Base-by-base conservation (phyloP, 73 alveolate species). In the Tetrahymena borealis region DNA sequence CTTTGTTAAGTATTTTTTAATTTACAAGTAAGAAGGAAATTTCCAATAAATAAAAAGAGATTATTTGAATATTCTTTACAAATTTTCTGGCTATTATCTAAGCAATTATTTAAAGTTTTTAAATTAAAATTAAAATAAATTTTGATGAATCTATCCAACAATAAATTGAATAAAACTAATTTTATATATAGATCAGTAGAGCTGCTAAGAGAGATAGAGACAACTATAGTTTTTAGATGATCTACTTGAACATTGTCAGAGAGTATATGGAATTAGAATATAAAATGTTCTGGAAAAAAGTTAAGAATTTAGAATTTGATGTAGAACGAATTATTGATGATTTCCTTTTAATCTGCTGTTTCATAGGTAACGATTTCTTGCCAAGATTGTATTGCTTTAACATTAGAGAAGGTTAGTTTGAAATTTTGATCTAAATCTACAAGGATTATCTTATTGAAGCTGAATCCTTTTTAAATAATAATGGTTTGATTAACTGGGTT, bases 331-430 rank as follows among this genome's bases (percentile, higher is more conserved):
- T 98, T 78, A 98, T 98, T 20, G 99, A 98, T 96, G 99, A 98
- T 95, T 98, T 98, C 92, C 97, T 98, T n/a, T 97, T 98, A 97
- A 95, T 98, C 40, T 98, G 99, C 95, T 98, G 98, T 96, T 98
- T 98, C 94, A 97, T 98, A 31, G 99, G 99, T 78, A 98, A 98
- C 95, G 99, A 98, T 93, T 98, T 98, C 94, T 94, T 98, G 31
- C 99, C 99, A 2, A 95, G 99, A 90, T 94, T 98, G 92, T 96
- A 96, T 94, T 96, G 99, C 10, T 96, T 98, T 24, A 98, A 97
- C 85, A 98, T 98, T 35, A 96, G 97, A 78, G 98, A 98, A 78
- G 99, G 99, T 4, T 95, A 99, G 15, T 93, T 98, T 85, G 99
- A 98, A 94, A 91, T 95, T 38, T 91, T 98, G 90, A 94, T 98